Evolutionary conservation across 306 rosid genomes (phyloP).

Genomic region (Vachellia pachyceras): DNA sequence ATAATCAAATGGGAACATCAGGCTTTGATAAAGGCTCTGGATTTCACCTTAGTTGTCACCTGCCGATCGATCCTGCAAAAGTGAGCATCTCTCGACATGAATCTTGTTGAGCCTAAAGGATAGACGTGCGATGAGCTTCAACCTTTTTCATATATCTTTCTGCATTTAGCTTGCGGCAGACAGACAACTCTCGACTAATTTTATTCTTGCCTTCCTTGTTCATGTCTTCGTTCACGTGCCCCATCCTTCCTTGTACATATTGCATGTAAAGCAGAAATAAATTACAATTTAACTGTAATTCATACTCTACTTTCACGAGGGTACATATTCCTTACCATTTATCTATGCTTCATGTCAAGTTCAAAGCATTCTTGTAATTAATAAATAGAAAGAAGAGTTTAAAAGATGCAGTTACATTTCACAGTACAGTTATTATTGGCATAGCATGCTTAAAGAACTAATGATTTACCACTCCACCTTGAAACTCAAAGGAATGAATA

Average conservation of each 20-base stretch:
- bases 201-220: slow-evolving; percentile 5
- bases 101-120: background rate
- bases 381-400: background rate
- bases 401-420: background rate
- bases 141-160: background rate
- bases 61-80: background rate
- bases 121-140: background rate
- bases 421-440: background rate
- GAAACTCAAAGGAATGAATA: slow-evolving; percentile 39
- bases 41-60: background rate
- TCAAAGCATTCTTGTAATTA: background rate
- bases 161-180: background rate
- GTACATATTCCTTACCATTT: background rate
- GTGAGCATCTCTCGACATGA: background rate
- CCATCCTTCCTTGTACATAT: background rate
- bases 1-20: background rate
- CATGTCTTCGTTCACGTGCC: background rate
- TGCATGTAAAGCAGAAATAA: background rate
- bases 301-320: background rate
- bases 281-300: background rate
- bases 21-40: background rate
- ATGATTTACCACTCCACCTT: background rate
- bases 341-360: background rate
- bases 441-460: background rate
- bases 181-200: background rate